Conservation (phyloP, 192 early-diverging fungal genomes). For the Piromyces finnis region DNA sequence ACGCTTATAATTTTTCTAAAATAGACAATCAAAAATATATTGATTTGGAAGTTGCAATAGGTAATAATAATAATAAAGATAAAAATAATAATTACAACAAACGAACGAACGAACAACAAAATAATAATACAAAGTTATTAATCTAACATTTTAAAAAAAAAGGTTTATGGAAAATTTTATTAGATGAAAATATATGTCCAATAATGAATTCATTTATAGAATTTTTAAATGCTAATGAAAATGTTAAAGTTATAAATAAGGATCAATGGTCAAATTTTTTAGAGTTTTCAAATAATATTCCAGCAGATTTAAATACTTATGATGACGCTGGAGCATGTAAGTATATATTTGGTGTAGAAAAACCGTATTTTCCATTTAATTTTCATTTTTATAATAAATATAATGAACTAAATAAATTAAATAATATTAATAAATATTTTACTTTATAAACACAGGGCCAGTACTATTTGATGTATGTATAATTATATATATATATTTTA, state of each 20-base stretch:
- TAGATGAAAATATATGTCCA: constrained; percentile 12
- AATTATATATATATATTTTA: too few species aligned
- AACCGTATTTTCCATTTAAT: too few species aligned
- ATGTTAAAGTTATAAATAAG: constrained; percentile 37
- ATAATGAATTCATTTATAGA: constrained; percentile 23
- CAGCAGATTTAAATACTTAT: constrained; percentile 26
- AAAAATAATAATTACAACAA: too few species aligned
- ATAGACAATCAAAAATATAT: neutral
- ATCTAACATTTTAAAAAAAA: neutral
- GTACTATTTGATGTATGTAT: too few species aligned
- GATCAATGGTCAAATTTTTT: constrained; percentile 51
- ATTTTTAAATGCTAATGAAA: constrained; percentile 19
- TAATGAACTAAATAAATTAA: too few species aligned
- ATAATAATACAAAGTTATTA: too few species aligned
- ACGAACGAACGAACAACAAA: too few species aligned
- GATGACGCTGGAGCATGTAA: constrained; percentile 44
- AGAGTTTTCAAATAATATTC: constrained; percentile 30
- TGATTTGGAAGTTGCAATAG: neutral
- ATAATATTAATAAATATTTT: too few species aligned
- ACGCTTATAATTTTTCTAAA: neutral
- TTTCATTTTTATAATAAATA: too few species aligned
- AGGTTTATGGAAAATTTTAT: constrained; percentile 25
- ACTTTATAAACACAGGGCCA: too few species aligned
- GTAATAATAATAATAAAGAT: neutral
- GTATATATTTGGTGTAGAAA: neutral